Evolutionary conservation across 805 yeast species (phyloP).

Genomic region (Pichia californica): DNA sequence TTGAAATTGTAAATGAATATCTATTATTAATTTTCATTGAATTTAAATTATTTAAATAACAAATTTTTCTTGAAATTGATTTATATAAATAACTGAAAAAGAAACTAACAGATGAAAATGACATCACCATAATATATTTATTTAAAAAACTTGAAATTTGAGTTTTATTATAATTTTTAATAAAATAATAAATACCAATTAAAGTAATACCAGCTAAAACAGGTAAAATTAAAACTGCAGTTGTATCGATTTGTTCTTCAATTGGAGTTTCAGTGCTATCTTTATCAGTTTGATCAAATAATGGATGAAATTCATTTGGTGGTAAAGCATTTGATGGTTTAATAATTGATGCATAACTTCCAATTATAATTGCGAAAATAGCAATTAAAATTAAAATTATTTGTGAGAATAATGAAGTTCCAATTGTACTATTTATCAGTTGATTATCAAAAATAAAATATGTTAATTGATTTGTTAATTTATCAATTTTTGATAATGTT

Average conservation of each 20-base stretch:
- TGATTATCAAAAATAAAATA: constrained; percentile 17
- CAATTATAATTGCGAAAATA: constrained; percentile 18
- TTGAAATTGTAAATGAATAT: constrained; percentile 36
- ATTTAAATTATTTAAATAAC: constrained; percentile 23
- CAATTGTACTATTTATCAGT: constrained; percentile 10
- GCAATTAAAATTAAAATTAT: constrained; percentile 22
- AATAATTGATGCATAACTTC: constrained; percentile 30
- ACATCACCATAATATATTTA: constrained; percentile 30
- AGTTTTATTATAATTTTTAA: constrained; percentile 29
- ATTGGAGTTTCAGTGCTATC: constrained; percentile 21
- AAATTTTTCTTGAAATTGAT: constrained; percentile 23
- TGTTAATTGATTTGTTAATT: constrained; percentile 16
- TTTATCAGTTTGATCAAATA: constrained; percentile 37
- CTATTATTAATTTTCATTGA: constrained; percentile 29
- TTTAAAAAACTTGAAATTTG: constrained; percentile 30
- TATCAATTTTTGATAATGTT: constrained; percentile 3
- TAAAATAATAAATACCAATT: constrained; percentile 31
- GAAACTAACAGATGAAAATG: constrained; percentile 29
- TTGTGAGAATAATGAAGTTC: constrained; percentile 15
- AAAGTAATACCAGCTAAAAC: constrained; percentile 36
- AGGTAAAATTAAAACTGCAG: constrained; percentile 38
- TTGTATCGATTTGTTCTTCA: constrained; percentile 17
- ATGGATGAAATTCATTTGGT: constrained; percentile 32
- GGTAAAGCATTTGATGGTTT: constrained; percentile 26
- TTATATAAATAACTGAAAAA: constrained; percentile 27